A percentile compares a stretch with the other conserved stretches of the same genome.
phyloP scores from a whole-genome alignment of 495 filamentous ascomycete genomes.

The Zalerion maritima region DNA sequence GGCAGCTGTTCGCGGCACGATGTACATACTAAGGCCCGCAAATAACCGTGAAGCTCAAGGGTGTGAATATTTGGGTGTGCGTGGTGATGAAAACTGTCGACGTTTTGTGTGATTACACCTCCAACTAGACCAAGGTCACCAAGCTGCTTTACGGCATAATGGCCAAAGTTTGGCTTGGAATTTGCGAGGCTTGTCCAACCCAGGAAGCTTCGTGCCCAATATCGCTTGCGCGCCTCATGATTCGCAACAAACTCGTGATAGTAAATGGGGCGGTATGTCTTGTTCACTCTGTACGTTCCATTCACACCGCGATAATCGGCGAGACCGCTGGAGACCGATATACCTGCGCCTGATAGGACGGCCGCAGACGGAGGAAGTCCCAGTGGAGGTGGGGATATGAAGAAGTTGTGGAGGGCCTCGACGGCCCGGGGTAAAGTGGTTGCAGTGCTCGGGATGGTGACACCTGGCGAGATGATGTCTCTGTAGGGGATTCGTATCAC shows the following conservation, averaged over 20 bases:
- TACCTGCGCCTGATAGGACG: conserved; percentile 82
- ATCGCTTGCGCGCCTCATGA: conserved; percentile 83
- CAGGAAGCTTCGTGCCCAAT: conserved; percentile 91
- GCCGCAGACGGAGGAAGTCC: conserved; percentile 37
- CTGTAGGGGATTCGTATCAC: conserved; percentile 87
- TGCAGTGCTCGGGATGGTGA: conserved; percentile 57
- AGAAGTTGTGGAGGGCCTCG: conserved; percentile 58
- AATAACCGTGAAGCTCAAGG: conserved; percentile 80
- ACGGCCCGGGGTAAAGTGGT: conserved; percentile 57
- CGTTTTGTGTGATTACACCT: conserved; percentile 85
- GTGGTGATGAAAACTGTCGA: conserved; percentile 77
- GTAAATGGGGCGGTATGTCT: conserved; percentile 80
- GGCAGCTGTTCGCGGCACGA: conserved; percentile 54
- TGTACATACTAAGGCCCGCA: conserved; percentile 68
- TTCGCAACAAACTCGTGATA: conserved; percentile 70
- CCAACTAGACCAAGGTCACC: conserved; percentile 55
- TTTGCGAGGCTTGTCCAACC: conserved; percentile 73
- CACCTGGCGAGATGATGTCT: conserved; percentile 62
- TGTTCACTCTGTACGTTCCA: conserved; percentile 86
- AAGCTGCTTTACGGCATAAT: conserved; percentile 59
- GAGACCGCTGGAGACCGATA: conserved; percentile 84
- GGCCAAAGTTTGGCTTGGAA: conserved; percentile 65
- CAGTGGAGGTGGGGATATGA: conserved; percentile 40
- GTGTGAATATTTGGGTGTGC: conserved; percentile 65
- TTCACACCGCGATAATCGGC: conserved; percentile 84